Evolutionary conservation across 2,329 filamentous ascomycete species (phyloP), one percentile per base, ranked within the genome.

Genomic region (Pseudogymnoascus sp.): DNA sequence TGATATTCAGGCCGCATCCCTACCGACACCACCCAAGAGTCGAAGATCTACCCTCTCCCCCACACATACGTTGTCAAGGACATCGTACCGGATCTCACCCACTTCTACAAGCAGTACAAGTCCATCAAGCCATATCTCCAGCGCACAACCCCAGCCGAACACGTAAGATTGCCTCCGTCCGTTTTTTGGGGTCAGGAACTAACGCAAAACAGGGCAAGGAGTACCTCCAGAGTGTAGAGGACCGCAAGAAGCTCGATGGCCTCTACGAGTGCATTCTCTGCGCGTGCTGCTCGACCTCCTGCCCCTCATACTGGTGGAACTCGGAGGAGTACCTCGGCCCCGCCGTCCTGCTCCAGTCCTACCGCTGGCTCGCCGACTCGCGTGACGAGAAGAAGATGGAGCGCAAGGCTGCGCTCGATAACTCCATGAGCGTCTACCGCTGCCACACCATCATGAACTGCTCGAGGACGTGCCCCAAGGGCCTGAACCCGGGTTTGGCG

Each of bases 281-380:
- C 83, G 93, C 93, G 71, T 99, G 95, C 88, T 99, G 95, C 87
- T 95, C 90, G 69, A 99, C 95, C 21, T 96, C 93, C 56, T 99
- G 95, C 84, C 95, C 95, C n/a, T 97, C 92, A 16, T 99, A 99
- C 84, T 99, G 95, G 95, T 99, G 95, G 95, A 99, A 99, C 83
- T 88, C 89, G 71, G 93, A 97, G 80, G 93, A 97, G 79, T 99
- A 99, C 82, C 90, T 99, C 60, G 95, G 95, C 67, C 95, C 95
- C 65, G 95, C 95, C 69, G 91, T 99, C 66, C 89, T 99, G 62
- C 87, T 99, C 69, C 95, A 99, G 81, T 96, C 92, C 7, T 99
- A 97, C 87, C 88, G 93, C 75, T 99, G 95, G 95, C 84, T 99
- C 69, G 89, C 88, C 74, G 95, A 99, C 77, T 96, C 91, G 46